phyloP scores from a whole-genome alignment of 805 yeast species.

The Saturnispora besseyi region DNA sequence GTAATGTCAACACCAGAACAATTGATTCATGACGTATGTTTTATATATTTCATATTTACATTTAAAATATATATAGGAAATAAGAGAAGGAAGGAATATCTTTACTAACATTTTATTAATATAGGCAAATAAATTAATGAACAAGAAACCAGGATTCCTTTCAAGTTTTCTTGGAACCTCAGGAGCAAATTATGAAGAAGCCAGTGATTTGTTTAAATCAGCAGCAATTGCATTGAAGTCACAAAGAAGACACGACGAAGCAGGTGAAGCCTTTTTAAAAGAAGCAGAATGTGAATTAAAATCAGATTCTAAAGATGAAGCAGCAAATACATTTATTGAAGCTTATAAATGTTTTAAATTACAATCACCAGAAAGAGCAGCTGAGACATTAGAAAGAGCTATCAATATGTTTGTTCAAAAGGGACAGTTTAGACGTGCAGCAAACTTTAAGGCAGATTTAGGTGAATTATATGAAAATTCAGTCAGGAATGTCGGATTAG shows the following conservation, averaged over 20 bases:
- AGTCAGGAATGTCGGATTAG: constrained; percentile 55
- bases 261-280: constrained; percentile 76
- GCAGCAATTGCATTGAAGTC: constrained; percentile 89
- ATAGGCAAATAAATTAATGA: constrained; percentile 62
- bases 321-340: constrained; percentile 81
- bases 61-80: not conserved
- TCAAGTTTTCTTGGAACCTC: constrained; percentile 61
- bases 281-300: constrained; percentile 76
- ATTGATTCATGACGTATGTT: constrained; percentile 27
- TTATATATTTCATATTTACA: not conserved
- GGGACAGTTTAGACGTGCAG: constrained; percentile 96
- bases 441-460: constrained; percentile 84
- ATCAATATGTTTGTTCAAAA: constrained; percentile 74
- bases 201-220: constrained; percentile 79
- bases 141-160: constrained; percentile 57
- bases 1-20: constrained; percentile 29
- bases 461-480: constrained; percentile 80
- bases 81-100: not conserved
- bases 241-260: constrained; percentile 59
- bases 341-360: constrained; percentile 81
- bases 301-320: constrained; percentile 78
- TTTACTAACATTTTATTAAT: not conserved
- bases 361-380: constrained; percentile 69
- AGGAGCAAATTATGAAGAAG: constrained; percentile 71
- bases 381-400: constrained; percentile 65